These are phyloP conservation scores for Chalciporus sphaerocephalus DNA, from an alignment of 768 basidiomycete species.

Conservation along the genomic window DNA sequence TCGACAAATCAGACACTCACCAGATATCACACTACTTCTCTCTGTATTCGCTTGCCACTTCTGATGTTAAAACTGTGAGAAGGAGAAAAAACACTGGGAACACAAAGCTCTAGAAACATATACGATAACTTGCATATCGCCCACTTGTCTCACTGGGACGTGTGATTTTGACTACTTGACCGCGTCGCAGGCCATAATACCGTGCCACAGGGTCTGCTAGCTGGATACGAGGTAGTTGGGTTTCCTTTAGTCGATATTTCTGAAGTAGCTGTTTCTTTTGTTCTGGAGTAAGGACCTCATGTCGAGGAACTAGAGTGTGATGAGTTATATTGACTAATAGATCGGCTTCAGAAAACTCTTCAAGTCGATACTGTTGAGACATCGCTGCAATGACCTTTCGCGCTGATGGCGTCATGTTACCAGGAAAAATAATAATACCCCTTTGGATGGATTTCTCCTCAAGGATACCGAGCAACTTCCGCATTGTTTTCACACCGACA, in stretches of 20 bases:
- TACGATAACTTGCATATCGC: slow-evolving; percentile 87
- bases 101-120: slow-evolving; percentile 60
- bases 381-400: slow-evolving; percentile 95
- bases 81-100: neutral
- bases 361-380: slow-evolving; percentile 79
- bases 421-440: slow-evolving; percentile 93
- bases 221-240: slow-evolving; percentile 96
- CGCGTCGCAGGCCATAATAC: slow-evolving; percentile 92
- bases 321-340: slow-evolving; percentile 96
- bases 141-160: slow-evolving; percentile 96
- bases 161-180: slow-evolving; percentile 98
- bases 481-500: slow-evolving; percentile 96
- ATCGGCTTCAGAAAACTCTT: slow-evolving; percentile 96
- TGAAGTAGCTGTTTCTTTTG: slow-evolving; percentile 84
- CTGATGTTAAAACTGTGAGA: slow-evolving; percentile 7
- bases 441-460: slow-evolving; percentile 88
- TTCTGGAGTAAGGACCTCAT: slow-evolving; percentile 79
- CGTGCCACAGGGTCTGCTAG: slow-evolving; percentile 95
- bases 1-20: slow-evolving; percentile 4
- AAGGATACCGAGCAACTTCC: slow-evolving; percentile 88
- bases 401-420: slow-evolving; percentile 95
- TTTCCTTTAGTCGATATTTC: slow-evolving; percentile 96
- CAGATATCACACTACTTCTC: neutral
- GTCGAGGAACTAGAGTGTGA: slow-evolving; percentile 90
- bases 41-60: slow-evolving; percentile 10